Evolutionary conservation across 1,284 basidiomycete genomes (phyloP), one percentile per base, ranked within the genome.

Genomic region (Clitocybe nebularis): DNA sequence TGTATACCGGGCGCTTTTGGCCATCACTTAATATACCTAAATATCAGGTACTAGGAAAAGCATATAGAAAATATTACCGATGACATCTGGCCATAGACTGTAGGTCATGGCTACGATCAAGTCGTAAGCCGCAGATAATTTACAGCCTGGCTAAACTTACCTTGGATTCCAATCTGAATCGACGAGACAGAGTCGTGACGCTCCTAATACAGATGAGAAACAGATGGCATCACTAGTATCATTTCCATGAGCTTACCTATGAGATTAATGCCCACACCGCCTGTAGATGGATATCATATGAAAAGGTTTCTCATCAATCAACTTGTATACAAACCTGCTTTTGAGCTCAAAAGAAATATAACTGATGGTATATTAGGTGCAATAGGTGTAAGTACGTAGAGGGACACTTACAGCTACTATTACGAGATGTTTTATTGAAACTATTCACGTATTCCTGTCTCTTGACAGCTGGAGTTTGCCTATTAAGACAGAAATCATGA

Each of bases 11-110:
- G 26, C 83, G 81, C 59, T 89, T 94, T 66, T 99, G 96, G 0
- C 96, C 96, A 64, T 99, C 95, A 16, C 91, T 93, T 53, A 5
- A 32, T n/a, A n/a, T n/a, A n/a, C n/a, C n/a, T n/a, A n/a, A 43
- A 37, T 36, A 44, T 26, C 37, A 22, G 29, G 36, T 40, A 22
- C 30, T 36, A 46, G 26, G 7, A 33, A 26, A 36, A 33, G 10
- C 32, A 37, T 14, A 22, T 13, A 22, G 20, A 20, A 3, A 36
- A 34, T 3, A 33, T 20, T 17, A 57, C 72, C 47, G 48, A 92
- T 94, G 91, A 55, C 95, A 97, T 36, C 96, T 81, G 39, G 93
- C 95, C 95, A 99, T 99, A 1, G 95, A 89, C 63, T 99, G 95
- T 11, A 93, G 66, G 63, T 99, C 95, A 54, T 89, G 88, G 52